Conservation (phyloP, 2,329 filamentous ascomycete species). For the Aschersonia sp. region DNA sequence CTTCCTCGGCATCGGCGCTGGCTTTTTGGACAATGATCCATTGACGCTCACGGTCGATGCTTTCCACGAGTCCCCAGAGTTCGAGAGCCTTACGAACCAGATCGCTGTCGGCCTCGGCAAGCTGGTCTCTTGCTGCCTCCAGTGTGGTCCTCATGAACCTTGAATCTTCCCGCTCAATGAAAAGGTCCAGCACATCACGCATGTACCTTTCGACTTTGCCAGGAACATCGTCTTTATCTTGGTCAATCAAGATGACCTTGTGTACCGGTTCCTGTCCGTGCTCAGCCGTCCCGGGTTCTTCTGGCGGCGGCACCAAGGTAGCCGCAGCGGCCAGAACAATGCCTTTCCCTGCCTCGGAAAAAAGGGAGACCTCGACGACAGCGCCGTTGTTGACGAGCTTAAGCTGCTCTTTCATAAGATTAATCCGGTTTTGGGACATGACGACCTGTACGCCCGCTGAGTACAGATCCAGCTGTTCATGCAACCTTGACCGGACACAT, state of each 20-base stretch:
- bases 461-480: slow-evolving; percentile 47
- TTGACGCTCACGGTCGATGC: slow-evolving; percentile 47
- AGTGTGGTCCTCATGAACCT: slow-evolving; percentile 45
- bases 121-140: slow-evolving; percentile 32
- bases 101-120: slow-evolving; percentile 33
- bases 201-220: slow-evolving; percentile 45
- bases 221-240: slow-evolving; percentile 44
- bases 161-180: slow-evolving; percentile 45
- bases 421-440: slow-evolving; percentile 44
- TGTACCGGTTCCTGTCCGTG: slow-evolving; percentile 15
- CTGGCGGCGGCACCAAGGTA: slow-evolving; percentile 19
- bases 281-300: slow-evolving; percentile 18
- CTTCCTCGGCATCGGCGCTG: slow-evolving; percentile 22
- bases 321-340: slow-evolving; percentile 23
- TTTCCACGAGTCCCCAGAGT: slow-evolving; percentile 50
- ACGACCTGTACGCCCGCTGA: slow-evolving; percentile 50
- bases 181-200: slow-evolving; percentile 39
- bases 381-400: slow-evolving; percentile 33
- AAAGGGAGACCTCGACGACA: slow-evolving; percentile 43
- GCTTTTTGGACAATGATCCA: slow-evolving; percentile 42
- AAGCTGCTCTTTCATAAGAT: slow-evolving; percentile 35
- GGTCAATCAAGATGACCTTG: slow-evolving; percentile 41
- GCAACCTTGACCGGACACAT: slow-evolving; percentile 47
- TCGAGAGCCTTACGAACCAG: slow-evolving; percentile 44
- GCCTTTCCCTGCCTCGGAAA: slow-evolving; percentile 33